Evolutionary conservation across 164 flowering plant species (phyloP), one percentile per base, ranked within the genome.

Genomic region (Buxus sempervirens): DNA sequence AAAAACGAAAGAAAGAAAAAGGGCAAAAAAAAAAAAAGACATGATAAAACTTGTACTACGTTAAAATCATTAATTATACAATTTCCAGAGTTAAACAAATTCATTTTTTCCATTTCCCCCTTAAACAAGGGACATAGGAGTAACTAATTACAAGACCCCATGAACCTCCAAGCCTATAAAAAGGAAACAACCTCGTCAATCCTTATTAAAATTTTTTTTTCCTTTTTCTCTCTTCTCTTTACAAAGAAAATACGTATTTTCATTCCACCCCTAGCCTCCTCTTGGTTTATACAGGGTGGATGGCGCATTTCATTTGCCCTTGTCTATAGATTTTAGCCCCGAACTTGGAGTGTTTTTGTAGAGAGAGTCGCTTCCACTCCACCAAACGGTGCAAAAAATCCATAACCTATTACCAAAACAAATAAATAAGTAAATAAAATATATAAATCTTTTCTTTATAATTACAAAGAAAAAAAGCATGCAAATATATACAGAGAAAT

Each of bases 321-420:
- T 32, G 1, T 53, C 1, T 53, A 18, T 20, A 25, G 56, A 60
- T 68, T 71, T 64, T 69, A 57, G 68, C 59, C 69, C 72, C n/a
- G n/a, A n/a, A n/a, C n/a, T n/a, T 60, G 13, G 73, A 69, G 1
- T 75, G 73, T 55, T 68, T 32, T 62, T 63, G 23, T 16, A 72
- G 18, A 0, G 84, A 79, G 48, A 60, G 42, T 69, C 65, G 66
- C 61, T 85, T 83, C 90, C 88, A 86, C 41, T 77, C 76, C 4
- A 85, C 93, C 81, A 88, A 69, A 3, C 88, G 86, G 41, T 72
- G 79, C 64, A 88, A 63, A 60, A 88, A 88, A 36, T 77, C 72
- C 90, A 78, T 85, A 9, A 88, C 93, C 92, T 88, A 36, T 36
- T 20, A 27, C 0, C 49, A 55, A 28, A 32, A 15, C 27, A 12